Base-by-base conservation (phyloP, 805 yeast species). In the Candida chilensis region DNA sequence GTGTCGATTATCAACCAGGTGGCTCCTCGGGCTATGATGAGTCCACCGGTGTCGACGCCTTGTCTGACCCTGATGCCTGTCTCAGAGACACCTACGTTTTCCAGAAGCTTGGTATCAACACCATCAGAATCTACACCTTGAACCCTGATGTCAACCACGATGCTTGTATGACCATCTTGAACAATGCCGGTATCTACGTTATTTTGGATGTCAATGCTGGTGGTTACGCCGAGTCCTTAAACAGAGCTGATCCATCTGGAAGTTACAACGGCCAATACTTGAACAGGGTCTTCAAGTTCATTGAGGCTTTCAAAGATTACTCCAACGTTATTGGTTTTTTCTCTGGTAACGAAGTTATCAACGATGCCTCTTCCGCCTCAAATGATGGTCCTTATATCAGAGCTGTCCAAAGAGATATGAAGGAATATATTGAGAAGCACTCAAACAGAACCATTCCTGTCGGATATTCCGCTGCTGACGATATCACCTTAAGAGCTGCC, bases 401-500 rank as follows among this genome's bases (percentile, higher is more conserved):
- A 55, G 95, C 96, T 9, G 79, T 86, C 20, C 90, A 85, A 52
- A 82, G 97, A 52, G 97, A 88, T 52, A 76, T 86, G 75, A 88
- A 85, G 58, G 74, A 72, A 42, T 88, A 83, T 60, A 79, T 88
- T 38, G 58, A 70, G 17, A 60, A 70, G 33, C 75, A 80, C 42
- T 64, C 78, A 12, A 70, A 81, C 48, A 74, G 96, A 53, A 56
- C 75, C 6, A 79, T 88, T 35, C 96, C 95, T 4, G 95, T 87
- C n/a, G 96, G 96, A 20, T 88, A 88, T 56, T 81, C 95, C 6
- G 95, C 96, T 28, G 96, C 96, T 12, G 95, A 84, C 45, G 87
- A 77, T 37, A 63, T 59, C 32, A 69, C 67, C 27, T 69, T 83
- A 47, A 73, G 95, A 45, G 57, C 72, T 29, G 80, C 84, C 20